Evolutionary conservation across 2,329 filamentous ascomycete genomes (phyloP), one percentile per base, ranked within the genome.

Genomic region (Pyricularia sp.): DNA sequence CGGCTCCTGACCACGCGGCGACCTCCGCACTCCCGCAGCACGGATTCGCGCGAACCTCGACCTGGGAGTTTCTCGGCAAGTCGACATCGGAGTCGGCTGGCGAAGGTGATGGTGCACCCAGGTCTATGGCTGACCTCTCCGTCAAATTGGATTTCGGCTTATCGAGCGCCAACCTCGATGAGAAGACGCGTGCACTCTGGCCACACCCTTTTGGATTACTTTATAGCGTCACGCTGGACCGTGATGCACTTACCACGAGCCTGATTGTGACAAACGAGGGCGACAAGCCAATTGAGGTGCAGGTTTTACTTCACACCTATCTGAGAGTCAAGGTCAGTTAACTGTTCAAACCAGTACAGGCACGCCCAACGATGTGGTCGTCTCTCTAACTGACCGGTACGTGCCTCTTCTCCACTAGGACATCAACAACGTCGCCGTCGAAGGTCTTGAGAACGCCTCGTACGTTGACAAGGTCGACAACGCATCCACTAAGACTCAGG

Each of bases 141-240:
- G 90, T 98, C 72, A 97, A 97, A 85, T 89, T 99, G 70, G 95
- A 99, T 82, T 98, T 99, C 79, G 95, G 94, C 31, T 88, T 99
- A 50, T 92, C 91, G 67, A 86, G 88, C 31, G 84, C 86, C 67
- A 90, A 90, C 76, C 83, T 98, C 69, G 86, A 85, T 72, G 88
- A 90, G 0, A 86, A 89, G 63, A 85, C 86, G 73, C 88, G 86
- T 76, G 85, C 86, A 74, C 86, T 89, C 28, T 99, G 95, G 95
- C 90, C 92, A 2, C 91, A 90, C 76, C 88, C 91, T 71, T 99
- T 99, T 78, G 91, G 91, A 4, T 85, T 98, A 67, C 90, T 97
- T 69, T 99, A 99, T 84, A 96, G 91, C 75, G 93, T 99, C 70
- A 97, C 92, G 2, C 82, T 99, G 72, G 88, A 88, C 71, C 88